Conservation (phyloP, 2,329 filamentous ascomycete genomes). For the Neocucurbitaria cava region DNA sequence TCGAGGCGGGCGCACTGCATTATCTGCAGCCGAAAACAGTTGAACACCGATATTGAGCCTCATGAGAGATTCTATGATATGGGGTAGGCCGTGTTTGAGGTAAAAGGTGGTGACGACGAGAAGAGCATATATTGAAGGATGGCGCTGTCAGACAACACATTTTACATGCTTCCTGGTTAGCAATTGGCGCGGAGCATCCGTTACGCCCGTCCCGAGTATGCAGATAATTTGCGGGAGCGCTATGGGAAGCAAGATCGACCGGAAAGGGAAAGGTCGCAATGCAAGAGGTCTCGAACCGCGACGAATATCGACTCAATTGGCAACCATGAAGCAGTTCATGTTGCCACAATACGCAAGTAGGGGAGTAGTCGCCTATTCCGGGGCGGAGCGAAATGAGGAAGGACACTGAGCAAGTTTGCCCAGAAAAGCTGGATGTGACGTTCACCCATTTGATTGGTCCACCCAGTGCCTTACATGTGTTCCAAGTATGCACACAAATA, state of each 20-base stretch:
- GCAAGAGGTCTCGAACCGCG: conserved; percentile 20
- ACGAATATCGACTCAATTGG: conserved; percentile 25
- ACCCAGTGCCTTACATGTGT: conserved; percentile 37
- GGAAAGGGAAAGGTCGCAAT: conserved; percentile 24
- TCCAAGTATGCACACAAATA: conserved; percentile 42
- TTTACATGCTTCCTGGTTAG: not conserved
- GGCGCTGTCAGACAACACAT: not conserved
- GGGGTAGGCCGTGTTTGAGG: not conserved
- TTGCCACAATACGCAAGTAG: conserved; percentile 20
- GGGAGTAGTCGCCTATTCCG: conserved; percentile 25
- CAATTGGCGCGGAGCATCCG: conserved; percentile 28
- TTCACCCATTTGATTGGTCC: conserved; percentile 40
- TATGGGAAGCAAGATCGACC: conserved; percentile 29
- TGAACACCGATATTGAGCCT: not conserved
- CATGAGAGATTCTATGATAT: not conserved
- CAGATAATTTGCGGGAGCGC: conserved; percentile 40
- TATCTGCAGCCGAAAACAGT: conserved; percentile 4
- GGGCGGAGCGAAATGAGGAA: conserved; percentile 30
- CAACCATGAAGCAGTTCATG: conserved; percentile 20
- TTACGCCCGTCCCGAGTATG: conserved; percentile 29
- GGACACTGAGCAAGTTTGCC: conserved; percentile 23
- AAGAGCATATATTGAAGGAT: not conserved
- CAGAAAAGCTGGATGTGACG: conserved; percentile 25
- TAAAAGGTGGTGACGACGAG: not conserved
- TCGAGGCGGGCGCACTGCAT: conserved; percentile 21